Conservation (phyloP, 495 filamentous ascomycete species). For the Penicillium lagena region DNA sequence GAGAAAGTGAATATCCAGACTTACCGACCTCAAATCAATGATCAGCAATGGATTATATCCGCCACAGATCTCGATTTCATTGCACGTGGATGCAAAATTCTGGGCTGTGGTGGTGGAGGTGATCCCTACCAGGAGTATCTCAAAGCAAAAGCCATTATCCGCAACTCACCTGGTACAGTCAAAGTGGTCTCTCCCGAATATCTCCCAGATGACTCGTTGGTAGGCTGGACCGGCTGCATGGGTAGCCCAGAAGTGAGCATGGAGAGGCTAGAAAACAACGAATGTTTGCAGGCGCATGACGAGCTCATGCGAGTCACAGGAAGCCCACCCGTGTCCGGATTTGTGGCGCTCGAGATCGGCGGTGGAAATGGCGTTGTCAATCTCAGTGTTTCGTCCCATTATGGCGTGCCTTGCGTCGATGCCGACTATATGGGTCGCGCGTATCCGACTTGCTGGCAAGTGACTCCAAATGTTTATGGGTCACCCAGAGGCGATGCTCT, state of each 20-base stretch:
- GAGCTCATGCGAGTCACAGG: constrained; percentile 23
- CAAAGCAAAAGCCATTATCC: constrained; percentile 8
- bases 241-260: constrained; percentile 22
- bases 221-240: constrained; percentile 22
- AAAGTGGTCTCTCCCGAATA: constrained; percentile 12
- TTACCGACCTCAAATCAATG: constrained; percentile 11
- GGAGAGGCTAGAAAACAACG: constrained; percentile 25
- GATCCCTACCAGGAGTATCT: constrained; percentile 23
- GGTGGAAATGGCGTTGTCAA: constrained; percentile 31
- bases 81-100: constrained; percentile 52
- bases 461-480: constrained; percentile 23
- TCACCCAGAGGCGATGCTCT: constrained; percentile 17
- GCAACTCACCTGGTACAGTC: constrained; percentile 3
- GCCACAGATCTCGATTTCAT: constrained; percentile 53
- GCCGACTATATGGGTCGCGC: constrained; percentile 33
- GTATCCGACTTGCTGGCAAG: constrained; percentile 28
- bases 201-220: constrained; percentile 10
- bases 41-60: constrained; percentile 42
- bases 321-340: constrained; percentile 18
- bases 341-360: constrained; percentile 29
- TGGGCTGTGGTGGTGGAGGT: constrained; percentile 53
- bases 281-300: constrained; percentile 20
- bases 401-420: constrained; percentile 25
- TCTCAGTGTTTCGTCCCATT: constrained; percentile 19
- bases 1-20: constrained; percentile 1